A percentile compares a stretch with the other conserved stretches of the same genome.
Evolutionary conservation across 768 basidiomycete genomes (phyloP).

Genomic region (Termitomyces sp.): DNA sequence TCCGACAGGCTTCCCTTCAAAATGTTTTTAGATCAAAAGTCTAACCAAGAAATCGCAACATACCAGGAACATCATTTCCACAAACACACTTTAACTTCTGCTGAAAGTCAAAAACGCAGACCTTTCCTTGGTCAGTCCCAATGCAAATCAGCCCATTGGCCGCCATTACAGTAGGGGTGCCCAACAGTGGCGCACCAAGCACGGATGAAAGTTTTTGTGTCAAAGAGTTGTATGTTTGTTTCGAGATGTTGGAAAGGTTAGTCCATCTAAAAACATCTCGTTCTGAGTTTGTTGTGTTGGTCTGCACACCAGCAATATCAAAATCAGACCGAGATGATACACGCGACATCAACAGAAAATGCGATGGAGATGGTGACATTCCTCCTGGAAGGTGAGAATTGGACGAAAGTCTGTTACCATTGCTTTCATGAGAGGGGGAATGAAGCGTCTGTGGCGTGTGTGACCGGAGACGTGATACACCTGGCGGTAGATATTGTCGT

Average conservation of each 20-base stretch:
- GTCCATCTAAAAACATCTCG: conserved; percentile 78
- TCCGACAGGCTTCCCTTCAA: conserved; percentile 54
- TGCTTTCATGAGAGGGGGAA: conserved; percentile 35
- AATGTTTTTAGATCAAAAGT: conserved; percentile 13
- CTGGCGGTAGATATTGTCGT: conserved; percentile 63
- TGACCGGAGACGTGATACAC: conserved; percentile 78
- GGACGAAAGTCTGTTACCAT: conserved; percentile 34
- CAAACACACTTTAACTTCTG: conserved; percentile 80
- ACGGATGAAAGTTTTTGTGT: conserved; percentile 57
- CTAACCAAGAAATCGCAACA: conserved; percentile 4
- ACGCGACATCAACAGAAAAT: conserved; percentile 67
- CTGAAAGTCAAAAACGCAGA: conserved; percentile 85
- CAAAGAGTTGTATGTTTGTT: conserved; percentile 48
- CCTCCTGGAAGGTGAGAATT: conserved; percentile 38
- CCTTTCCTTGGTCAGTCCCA: conserved; percentile 75
- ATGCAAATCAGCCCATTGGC: conserved; percentile 87
- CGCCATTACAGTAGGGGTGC: conserved; percentile 73
- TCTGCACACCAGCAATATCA: conserved; percentile 18
- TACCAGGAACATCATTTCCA: conserved; percentile 65
- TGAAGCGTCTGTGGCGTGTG: conserved; percentile 43
- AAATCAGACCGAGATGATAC: conserved; percentile 56
- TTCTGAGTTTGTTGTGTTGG: conserved; percentile 17
- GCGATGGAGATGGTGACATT: conserved; percentile 52
- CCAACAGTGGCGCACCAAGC: conserved; percentile 51
- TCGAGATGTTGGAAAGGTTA: conserved; percentile 49